Evolutionary conservation across 305 asterid genomes (phyloP).

Genomic region (Ilex paraguariensis): DNA sequence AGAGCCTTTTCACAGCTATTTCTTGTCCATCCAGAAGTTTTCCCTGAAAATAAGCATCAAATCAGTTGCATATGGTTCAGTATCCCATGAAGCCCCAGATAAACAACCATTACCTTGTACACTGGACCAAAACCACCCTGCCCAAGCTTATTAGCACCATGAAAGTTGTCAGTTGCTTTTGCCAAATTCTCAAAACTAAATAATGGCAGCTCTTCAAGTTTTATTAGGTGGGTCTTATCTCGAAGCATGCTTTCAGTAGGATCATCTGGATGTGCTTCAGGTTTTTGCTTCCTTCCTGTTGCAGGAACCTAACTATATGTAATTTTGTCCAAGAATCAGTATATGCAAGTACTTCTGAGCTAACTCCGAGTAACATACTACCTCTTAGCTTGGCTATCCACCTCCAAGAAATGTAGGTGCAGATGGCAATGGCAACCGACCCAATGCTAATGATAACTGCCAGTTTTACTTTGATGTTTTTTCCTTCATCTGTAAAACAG

Average conservation of each 20-base stretch:
- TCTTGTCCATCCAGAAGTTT: constrained; percentile 12
- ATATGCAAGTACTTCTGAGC: no score
- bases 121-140: constrained; percentile 44
- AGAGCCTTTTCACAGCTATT: constrained; percentile 23
- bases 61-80: neutral
- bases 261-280: no score
- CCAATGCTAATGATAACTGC: neutral
- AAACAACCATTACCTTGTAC: constrained; percentile 23
- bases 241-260: no score
- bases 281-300: neutral
- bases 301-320: neutral
- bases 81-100: neutral
- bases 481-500: neutral
- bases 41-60: constrained; percentile 7
- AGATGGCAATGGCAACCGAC: neutral
- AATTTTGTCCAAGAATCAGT: neutral
- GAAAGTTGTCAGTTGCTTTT: constrained; percentile 23
- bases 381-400: neutral
- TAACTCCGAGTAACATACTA: no score
- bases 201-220: neutral
- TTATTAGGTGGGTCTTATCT: neutral
- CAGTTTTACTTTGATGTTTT: neutral
- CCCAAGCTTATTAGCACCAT: constrained; percentile 29
- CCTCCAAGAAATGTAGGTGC: neutral
- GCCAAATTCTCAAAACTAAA: neutral